phyloP scores from a whole-genome alignment of 768 basidiomycete genomes.

The Mycena alexandri region DNA sequence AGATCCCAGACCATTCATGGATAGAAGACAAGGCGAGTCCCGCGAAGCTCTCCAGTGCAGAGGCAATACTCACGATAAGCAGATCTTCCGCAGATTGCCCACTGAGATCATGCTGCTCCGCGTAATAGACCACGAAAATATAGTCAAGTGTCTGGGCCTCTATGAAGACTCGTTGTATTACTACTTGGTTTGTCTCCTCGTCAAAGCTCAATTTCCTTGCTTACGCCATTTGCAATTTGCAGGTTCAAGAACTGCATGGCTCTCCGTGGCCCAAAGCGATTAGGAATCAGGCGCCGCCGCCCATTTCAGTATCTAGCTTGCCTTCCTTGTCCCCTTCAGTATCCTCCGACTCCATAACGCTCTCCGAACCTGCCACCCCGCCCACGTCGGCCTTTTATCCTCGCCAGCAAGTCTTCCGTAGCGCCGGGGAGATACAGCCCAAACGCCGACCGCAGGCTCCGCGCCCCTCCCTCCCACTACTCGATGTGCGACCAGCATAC shows the following conservation, averaged over 20 bases:
- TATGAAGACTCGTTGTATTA: constrained; percentile 89
- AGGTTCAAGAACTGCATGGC: constrained; percentile 96
- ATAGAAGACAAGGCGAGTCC: constrained; percentile 30
- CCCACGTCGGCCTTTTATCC: constrained; percentile 42
- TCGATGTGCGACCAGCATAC: constrained; percentile 55
- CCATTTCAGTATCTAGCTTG: constrained; percentile 52
- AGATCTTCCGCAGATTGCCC: constrained; percentile 72
- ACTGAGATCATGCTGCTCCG: constrained; percentile 85
- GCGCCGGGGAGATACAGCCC: constrained; percentile 23
- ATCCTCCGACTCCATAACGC: constrained; percentile 60
- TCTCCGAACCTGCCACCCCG: constrained; percentile 61
- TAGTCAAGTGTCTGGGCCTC: constrained; percentile 47
- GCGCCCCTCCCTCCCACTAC: constrained; percentile 36
- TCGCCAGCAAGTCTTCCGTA: constrained; percentile 32
- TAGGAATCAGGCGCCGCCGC: constrained; percentile 47
- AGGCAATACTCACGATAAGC: constrained; percentile 62
- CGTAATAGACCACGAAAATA: constrained; percentile 57
- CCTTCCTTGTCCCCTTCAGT: constrained; percentile 71
- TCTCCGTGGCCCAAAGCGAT: constrained; percentile 81
- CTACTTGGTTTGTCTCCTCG: constrained; percentile 75
- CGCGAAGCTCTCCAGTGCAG: background rate
- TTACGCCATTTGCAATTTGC: constrained; percentile 10
- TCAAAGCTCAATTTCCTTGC: constrained; percentile 1
- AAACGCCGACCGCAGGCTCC: constrained; percentile 25
- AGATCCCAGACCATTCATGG: constrained; percentile 65